Conservation (phyloP, 2,329 filamentous ascomycete species). For the Fusarium solani-melongenae region DNA sequence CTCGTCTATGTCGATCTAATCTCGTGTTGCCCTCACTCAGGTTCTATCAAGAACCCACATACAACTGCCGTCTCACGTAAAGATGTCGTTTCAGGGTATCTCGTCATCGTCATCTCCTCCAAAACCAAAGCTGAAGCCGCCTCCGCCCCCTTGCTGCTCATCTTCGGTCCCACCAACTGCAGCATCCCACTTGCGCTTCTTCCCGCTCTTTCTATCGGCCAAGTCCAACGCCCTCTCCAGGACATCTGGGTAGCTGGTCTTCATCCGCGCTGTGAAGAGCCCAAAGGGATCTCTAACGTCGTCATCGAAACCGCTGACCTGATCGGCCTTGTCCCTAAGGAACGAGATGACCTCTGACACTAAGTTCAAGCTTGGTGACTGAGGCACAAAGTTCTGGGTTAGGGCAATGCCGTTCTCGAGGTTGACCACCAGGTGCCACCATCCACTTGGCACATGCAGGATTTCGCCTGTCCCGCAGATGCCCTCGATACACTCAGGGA, state of each 20-base stretch:
- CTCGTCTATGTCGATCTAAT: background rate
- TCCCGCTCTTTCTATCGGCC: conserved; percentile 71
- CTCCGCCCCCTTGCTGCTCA: conserved; percentile 46
- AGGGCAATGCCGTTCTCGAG: conserved; percentile 85
- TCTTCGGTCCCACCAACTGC: conserved; percentile 63
- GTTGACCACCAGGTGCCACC: conserved; percentile 98
- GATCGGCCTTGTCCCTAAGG: conserved; percentile 81
- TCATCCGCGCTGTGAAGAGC: conserved; percentile 78
- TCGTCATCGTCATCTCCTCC: conserved; percentile 61
- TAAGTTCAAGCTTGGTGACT: conserved; percentile 64
- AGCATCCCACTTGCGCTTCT: conserved; percentile 88
- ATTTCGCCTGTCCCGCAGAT: conserved; percentile 88
- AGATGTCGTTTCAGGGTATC: conserved; percentile 49
- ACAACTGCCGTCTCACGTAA: conserved; percentile 1
- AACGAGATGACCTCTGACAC: conserved; percentile 82
- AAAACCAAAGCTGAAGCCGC: conserved; percentile 66
- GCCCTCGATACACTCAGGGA: conserved; percentile 84
- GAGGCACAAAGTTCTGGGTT: conserved; percentile 95
- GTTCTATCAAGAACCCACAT: background rate
- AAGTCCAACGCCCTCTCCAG: conserved; percentile 73
- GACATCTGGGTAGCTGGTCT: conserved; percentile 71
- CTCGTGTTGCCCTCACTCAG: background rate
- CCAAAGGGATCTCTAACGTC: conserved; percentile 78
- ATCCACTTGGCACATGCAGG: conserved; percentile 90
- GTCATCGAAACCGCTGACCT: conserved; percentile 86